phyloP scores from a whole-genome alignment of 805 yeast species.

The Saccharomycopsis sp. region DNA sequence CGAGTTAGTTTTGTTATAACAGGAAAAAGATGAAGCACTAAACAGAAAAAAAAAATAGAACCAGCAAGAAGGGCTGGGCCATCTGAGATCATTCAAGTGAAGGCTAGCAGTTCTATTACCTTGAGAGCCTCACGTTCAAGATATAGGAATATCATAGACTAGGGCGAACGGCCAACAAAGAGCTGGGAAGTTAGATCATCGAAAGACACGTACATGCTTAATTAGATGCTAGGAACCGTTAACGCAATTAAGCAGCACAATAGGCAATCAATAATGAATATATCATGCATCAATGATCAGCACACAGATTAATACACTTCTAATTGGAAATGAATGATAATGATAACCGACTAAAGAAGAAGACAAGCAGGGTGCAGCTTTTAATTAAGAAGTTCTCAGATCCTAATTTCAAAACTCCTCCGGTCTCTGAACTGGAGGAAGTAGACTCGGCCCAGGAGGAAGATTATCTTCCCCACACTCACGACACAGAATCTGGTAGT shows the following conservation, averaged over 20 bases:
- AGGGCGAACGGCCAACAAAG: too few relatives aligned
- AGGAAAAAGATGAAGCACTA: too few relatives aligned
- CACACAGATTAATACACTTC: background rate
- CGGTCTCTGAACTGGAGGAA: background rate
- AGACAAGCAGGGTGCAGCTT: slow-evolving; percentile 1
- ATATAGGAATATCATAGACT: background rate
- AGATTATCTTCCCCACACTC: background rate
- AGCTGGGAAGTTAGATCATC: too few relatives aligned
- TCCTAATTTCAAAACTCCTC: slow-evolving; percentile 1
- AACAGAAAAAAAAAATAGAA: too few relatives aligned
- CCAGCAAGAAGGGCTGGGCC: background rate
- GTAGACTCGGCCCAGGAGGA: background rate
- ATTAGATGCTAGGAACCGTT: background rate
- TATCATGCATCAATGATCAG: background rate
- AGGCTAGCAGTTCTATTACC: too few relatives aligned
- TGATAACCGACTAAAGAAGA: background rate
- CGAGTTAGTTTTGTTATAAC: background rate
- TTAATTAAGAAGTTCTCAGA: slow-evolving; percentile 3
- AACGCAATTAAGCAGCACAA: background rate
- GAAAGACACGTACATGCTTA: background rate
- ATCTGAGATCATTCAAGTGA: background rate
- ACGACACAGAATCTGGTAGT: background rate
- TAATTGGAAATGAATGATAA: background rate
- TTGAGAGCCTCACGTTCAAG: too few relatives aligned
- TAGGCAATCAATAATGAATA: background rate